These are phyloP conservation scores for Pythium oligandrum DNA, from an alignment of 352 stramenopile genomes.

Conservation along the genomic window DNA sequence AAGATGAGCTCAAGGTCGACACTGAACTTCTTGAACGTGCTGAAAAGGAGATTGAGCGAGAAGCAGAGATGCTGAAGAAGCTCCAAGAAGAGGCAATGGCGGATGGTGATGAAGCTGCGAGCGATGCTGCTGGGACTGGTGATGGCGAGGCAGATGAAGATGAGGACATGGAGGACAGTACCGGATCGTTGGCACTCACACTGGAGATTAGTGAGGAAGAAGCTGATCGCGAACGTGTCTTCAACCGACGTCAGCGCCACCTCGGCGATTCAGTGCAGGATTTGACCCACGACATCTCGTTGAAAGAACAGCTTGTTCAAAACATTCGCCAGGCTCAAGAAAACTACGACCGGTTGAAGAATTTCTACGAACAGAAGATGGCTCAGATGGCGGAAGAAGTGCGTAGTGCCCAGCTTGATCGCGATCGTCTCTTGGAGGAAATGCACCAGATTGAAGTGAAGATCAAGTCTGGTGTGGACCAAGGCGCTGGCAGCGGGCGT, in stretches of 20 bases:
- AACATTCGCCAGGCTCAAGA: slow-evolving; percentile 75
- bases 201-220: slow-evolving; percentile 48
- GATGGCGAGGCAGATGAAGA: slow-evolving; percentile 34
- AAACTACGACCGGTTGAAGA: slow-evolving; percentile 82
- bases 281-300: slow-evolving; percentile 74
- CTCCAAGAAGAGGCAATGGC: slow-evolving; percentile 50
- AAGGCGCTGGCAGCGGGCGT: slow-evolving; percentile 39
- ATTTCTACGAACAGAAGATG: slow-evolving; percentile 83
- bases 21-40: slow-evolving; percentile 61
- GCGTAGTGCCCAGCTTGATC: slow-evolving; percentile 48
- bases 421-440: slow-evolving; percentile 71
- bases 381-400: slow-evolving; percentile 77
- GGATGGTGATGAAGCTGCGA: slow-evolving; percentile 26
- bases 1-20: slow-evolving; percentile 52
- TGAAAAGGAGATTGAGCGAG: slow-evolving; percentile 74
- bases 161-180: slow-evolving; percentile 29
- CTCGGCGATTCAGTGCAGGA: slow-evolving; percentile 78
- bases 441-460: slow-evolving; percentile 71
- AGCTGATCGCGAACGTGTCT: slow-evolving; percentile 73
- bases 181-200: slow-evolving; percentile 28
- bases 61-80: slow-evolving; percentile 73
- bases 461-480: slow-evolving; percentile 49
- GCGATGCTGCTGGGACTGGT: slow-evolving; percentile 23
- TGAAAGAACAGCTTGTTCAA: slow-evolving; percentile 83
- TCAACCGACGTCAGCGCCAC: slow-evolving; percentile 73